Evolutionary conservation across 768 basidiomycete genomes (phyloP).

Genomic region (Naganishia onofrii): DNA sequence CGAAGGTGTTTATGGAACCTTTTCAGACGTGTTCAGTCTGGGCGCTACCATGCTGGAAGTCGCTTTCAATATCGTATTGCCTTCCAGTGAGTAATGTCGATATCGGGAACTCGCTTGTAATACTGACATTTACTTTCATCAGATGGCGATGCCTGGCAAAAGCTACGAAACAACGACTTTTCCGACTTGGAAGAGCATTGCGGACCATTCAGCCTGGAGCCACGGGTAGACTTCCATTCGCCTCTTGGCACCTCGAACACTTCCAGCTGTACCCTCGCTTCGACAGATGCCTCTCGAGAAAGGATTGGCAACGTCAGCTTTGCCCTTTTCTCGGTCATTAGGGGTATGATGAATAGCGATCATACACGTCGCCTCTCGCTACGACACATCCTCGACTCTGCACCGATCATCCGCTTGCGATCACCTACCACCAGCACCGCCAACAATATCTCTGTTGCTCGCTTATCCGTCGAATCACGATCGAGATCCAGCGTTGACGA

Average conservation of each 20-base stretch:
- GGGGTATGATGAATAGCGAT: conserved; percentile 28
- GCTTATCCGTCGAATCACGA: conserved; percentile 24
- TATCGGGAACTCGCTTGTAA: conserved; percentile 38
- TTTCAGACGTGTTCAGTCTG: conserved; percentile 95
- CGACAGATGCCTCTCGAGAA: neutral
- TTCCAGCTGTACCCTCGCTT: conserved; percentile 23
- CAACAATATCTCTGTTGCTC: neutral
- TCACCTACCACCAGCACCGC: neutral
- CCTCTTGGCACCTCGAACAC: conserved; percentile 22
- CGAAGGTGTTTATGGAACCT: conserved; percentile 83
- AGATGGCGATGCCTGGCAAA: conserved; percentile 92
- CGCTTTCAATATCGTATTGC: conserved; percentile 91
- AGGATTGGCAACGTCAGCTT: conserved; percentile 8
- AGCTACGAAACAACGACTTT: conserved; percentile 85
- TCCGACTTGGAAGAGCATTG: conserved; percentile 64
- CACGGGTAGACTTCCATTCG: neutral
- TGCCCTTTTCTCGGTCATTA: conserved; percentile 21
- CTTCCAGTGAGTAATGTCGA: conserved; percentile 65
- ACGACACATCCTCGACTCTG: conserved; percentile 16
- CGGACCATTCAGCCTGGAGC: neutral
- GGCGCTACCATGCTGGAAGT: conserved; percentile 95
- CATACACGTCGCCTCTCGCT: conserved; percentile 16
- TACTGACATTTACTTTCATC: conserved; percentile 39
- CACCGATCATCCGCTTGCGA: conserved; percentile 4
- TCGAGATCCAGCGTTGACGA: conserved; percentile 26